Base-by-base conservation (phyloP, 805 yeast species). In the Dipodascopsis uninucleata region DNA sequence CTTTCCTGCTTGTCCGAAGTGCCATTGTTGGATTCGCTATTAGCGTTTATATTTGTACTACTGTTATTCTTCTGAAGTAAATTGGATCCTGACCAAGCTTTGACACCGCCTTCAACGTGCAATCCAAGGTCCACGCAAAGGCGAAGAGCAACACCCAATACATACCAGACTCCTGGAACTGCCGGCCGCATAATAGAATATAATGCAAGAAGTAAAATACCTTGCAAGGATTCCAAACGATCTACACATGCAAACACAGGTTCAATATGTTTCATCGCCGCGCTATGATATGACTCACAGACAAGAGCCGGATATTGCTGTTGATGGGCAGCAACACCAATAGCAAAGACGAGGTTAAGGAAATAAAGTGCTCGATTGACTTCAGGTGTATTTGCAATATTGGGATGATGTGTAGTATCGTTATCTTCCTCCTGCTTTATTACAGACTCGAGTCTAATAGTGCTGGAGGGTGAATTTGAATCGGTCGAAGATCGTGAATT, bases 81-180 rank as follows among this genome's bases (percentile, higher is more conserved):
- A 36, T 39, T 45, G 22, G 43, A 40, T 4, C 41, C 51, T 18
- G 46, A 38, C 60, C 63, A 53, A 9, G 55, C 46, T 29, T 52
- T 55, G 22, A 50, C 49, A 9, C 56, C 65, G 17, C 61, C 60
- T 57, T 87, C 96, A 28, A 79, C 77, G 62, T 88, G 96, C 5
- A 88, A 68, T 1, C 95, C 96, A 48, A 88, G 63, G 63, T 88
- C 96, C 23, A 87, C 85, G 56, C 90, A 80, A 39, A 85, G 64
- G 49, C 96, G 71, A 39, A 86, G 64, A 0, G 90, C 88, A 1
- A 85, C 77, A 0, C 96, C 96, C 52, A 85, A 67, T 3, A 84
- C 78, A 61, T 85, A 85, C 97, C 97, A 88, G n/a, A 85, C 86
- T 3, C 95, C 93, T 0, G 96, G 95, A 10, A 77, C 77, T 1